Percentiles rank a stretch among this genome's conserved stretches.
These are phyloP conservation scores for Plasmodium gaboni DNA, from an alignment of 169 alveolate species.

Conservation along the genomic window DNA sequence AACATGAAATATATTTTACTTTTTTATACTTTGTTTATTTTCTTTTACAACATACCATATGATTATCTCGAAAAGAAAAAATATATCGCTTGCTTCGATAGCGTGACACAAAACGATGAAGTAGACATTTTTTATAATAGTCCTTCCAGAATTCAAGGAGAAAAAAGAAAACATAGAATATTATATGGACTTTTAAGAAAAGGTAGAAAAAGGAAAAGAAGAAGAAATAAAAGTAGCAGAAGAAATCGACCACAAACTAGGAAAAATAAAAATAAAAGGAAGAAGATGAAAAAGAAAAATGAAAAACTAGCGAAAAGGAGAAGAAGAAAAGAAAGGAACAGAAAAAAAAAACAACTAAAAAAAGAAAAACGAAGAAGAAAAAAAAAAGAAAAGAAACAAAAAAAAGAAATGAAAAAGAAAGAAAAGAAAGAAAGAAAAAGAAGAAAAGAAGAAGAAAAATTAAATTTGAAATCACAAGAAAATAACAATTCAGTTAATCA, in stretches of 20 bases:
- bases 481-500: not conserved
- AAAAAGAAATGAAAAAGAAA: conserved; percentile 9
- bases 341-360: conserved; percentile 6
- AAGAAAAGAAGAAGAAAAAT: conserved; percentile 5
- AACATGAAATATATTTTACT: conserved; percentile 19
- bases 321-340: not conserved
- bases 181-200: conserved; percentile 17
- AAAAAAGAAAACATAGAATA: not conserved
- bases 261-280: not conserved
- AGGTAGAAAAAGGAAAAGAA: not conserved
- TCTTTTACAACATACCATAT: not conserved
- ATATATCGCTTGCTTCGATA: not conserved
- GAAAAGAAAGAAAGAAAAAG: conserved; percentile 6
- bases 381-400: conserved; percentile 8
- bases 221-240: not conserved
- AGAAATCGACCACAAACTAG: not conserved
- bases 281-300: not conserved
- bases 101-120: not conserved
- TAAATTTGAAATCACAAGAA: not conserved
- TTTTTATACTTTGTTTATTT: not conserved
- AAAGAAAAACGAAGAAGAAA: not conserved
- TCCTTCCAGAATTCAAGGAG: not conserved
- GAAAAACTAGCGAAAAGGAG: not conserved
- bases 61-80: not conserved
- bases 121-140: not conserved